phyloP scores from a whole-genome alignment of 2,329 filamentous ascomycete genomes.

The Paecilomyces dactylethromorphus region DNA sequence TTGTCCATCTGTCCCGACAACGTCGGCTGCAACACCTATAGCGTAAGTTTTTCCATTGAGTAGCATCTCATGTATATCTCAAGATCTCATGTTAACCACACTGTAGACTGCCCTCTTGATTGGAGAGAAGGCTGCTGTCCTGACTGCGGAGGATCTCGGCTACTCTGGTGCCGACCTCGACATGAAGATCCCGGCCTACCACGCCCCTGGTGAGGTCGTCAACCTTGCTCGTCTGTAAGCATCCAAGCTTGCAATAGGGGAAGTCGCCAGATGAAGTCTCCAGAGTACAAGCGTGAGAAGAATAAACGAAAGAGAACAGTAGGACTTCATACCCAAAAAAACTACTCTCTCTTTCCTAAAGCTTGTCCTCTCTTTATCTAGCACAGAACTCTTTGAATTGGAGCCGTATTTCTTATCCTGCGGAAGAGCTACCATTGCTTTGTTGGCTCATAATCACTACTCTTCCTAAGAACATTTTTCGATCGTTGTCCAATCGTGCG shows the following conservation, averaged over 20 bases:
- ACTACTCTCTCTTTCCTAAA: background rate
- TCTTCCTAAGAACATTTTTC: background rate
- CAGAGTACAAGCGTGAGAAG: slow-evolving; percentile 45
- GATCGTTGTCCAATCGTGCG: background rate
- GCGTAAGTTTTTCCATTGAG: slow-evolving; percentile 18
- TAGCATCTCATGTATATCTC: background rate
- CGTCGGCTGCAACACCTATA: slow-evolving; percentile 62
- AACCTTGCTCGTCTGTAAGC: slow-evolving; percentile 24
- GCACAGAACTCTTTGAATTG: background rate
- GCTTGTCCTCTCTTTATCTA: background rate
- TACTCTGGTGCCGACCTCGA: slow-evolving; percentile 67
- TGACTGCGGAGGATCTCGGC: slow-evolving; percentile 66
- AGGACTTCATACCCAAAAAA: background rate
- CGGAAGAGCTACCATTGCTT: background rate
- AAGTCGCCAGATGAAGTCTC: slow-evolving; percentile 72
- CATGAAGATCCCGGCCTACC: slow-evolving; percentile 66
- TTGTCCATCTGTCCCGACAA: slow-evolving; percentile 73
- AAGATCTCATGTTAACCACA: slow-evolving; percentile 11
- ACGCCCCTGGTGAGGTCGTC: slow-evolving; percentile 41
- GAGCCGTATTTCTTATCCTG: background rate
- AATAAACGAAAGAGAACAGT: background rate
- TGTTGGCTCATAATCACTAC: background rate
- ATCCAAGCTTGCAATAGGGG: slow-evolving; percentile 9
- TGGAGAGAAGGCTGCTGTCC: slow-evolving; percentile 65
- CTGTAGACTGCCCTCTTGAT: slow-evolving; percentile 63